phyloP scores from a whole-genome alignment of 306 rosid genomes.

The Glycine soja region DNA sequence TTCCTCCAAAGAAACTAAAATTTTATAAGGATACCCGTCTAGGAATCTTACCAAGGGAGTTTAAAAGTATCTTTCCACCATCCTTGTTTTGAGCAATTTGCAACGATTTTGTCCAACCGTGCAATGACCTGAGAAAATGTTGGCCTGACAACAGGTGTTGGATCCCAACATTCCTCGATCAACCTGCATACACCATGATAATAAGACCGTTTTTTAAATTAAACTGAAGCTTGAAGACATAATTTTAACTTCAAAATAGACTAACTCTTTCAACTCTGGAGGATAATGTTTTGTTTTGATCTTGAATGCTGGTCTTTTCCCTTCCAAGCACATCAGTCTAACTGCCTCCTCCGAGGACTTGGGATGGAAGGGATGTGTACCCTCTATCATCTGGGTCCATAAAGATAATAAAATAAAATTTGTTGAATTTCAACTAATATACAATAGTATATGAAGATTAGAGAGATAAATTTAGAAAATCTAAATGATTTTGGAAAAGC shows the following conservation, averaged over 20 bases:
- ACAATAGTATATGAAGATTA: constrained; percentile 14
- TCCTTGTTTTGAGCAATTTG: constrained; percentile 91
- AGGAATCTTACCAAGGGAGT: constrained; percentile 88
- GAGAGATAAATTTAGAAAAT: constrained; percentile 17
- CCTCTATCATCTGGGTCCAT: constrained; percentile 85
- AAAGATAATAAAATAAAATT: background rate
- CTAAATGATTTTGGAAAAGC: constrained; percentile 33
- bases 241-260: constrained; percentile 34
- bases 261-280: constrained; percentile 92
- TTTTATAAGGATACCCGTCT: constrained; percentile 9
- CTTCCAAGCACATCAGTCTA: constrained; percentile 73
- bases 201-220: constrained; percentile 44
- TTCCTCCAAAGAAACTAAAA: constrained; percentile 25
- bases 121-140: constrained; percentile 81
- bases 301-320: constrained; percentile 81
- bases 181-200: constrained; percentile 64
- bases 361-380: constrained; percentile 76
- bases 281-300: constrained; percentile 86
- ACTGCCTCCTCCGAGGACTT: constrained; percentile 73
- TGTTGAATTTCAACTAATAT: constrained; percentile 8
- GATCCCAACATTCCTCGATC: constrained; percentile 97
- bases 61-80: constrained; percentile 99
- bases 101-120: constrained; percentile 83
- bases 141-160: constrained; percentile 83
- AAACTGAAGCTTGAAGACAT: constrained; percentile 28